Evolutionary conservation across 2,329 filamentous ascomycete species (phyloP).

Genomic region (Colletotrichum kahawae): DNA sequence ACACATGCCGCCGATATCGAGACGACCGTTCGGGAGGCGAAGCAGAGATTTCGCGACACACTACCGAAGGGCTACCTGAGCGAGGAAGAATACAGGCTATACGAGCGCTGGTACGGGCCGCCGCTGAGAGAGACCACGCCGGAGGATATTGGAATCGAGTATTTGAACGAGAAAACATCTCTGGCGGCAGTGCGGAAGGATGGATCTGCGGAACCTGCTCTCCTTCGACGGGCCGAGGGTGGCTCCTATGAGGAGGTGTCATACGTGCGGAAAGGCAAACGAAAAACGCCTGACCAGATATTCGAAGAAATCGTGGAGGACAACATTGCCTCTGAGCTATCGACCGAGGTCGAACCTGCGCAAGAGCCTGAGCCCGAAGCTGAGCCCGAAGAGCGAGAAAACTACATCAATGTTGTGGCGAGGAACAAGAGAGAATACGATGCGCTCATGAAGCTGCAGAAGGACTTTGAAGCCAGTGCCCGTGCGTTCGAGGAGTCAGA

Average conservation of each 20-base stretch:
- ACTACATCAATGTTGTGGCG: constrained; percentile 53
- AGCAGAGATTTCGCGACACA: constrained; percentile 77
- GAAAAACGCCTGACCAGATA: background rate
- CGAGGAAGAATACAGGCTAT: constrained; percentile 74
- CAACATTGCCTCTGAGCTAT: constrained; percentile 7
- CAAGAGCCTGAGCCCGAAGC: constrained; percentile 47
- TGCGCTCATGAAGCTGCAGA: constrained; percentile 59
- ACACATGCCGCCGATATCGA: constrained; percentile 53
- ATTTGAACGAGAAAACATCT: constrained; percentile 20
- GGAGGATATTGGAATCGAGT: constrained; percentile 61
- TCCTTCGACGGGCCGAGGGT: constrained; percentile 60
- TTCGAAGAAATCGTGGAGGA: background rate
- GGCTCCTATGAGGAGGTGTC: constrained; percentile 68
- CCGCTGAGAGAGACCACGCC: constrained; percentile 67
- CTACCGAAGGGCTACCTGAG: constrained; percentile 75
- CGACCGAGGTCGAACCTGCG: constrained; percentile 36
- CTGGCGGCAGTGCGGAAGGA: background rate
- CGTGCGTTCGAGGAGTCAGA: constrained; percentile 35
- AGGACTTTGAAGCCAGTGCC: constrained; percentile 55
- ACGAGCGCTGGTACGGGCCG: constrained; percentile 81
- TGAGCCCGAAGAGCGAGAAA: constrained; percentile 39
- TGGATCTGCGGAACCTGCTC: constrained; percentile 28
- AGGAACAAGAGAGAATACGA: constrained; percentile 61
- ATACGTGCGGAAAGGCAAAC: constrained; percentile 33
- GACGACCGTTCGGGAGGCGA: constrained; percentile 70